Conservation (phyloP, 441 rosid genomes). For the Macaranga tanarius region DNA sequence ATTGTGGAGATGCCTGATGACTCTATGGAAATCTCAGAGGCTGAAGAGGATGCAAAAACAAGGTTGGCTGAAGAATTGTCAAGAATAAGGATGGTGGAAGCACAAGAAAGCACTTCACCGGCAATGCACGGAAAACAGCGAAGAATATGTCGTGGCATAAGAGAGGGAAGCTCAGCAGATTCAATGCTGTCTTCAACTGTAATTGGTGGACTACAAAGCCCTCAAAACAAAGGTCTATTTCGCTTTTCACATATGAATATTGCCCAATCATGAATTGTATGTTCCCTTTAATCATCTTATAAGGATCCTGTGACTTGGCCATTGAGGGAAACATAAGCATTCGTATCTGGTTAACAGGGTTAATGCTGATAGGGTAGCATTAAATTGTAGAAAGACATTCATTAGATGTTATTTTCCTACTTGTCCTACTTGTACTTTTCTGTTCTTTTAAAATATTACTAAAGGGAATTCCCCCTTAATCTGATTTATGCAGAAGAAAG, state of each 20-base stretch:
- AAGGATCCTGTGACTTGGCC: not conserved
- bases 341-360: not conserved
- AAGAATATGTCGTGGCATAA: constrained; percentile 15
- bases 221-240: constrained; percentile 35
- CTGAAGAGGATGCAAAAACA: constrained; percentile 52
- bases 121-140: constrained; percentile 27
- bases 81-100: constrained; percentile 67
- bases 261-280: not conserved
- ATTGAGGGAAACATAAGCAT: not conserved
- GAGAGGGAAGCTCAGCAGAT: constrained; percentile 29
- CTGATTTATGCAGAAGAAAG: constrained; percentile 56
- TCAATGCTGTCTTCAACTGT: constrained; percentile 14
- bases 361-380: constrained; percentile 13
- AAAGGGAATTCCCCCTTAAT: constrained; percentile 8
- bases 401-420: not conserved
- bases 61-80: constrained; percentile 71
- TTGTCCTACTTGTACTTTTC: not conserved
- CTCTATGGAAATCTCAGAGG: constrained; percentile 37
- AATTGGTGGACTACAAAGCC: constrained; percentile 20
- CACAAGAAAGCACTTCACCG: constrained; percentile 34
- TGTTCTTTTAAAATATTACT: constrained; percentile 11
- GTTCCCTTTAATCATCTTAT: not conserved
- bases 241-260: not conserved
- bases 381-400: constrained; percentile 10
- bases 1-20: constrained; percentile 29